Conservation (phyloP, 768 basidiomycete species). For the Russula earlei region DNA sequence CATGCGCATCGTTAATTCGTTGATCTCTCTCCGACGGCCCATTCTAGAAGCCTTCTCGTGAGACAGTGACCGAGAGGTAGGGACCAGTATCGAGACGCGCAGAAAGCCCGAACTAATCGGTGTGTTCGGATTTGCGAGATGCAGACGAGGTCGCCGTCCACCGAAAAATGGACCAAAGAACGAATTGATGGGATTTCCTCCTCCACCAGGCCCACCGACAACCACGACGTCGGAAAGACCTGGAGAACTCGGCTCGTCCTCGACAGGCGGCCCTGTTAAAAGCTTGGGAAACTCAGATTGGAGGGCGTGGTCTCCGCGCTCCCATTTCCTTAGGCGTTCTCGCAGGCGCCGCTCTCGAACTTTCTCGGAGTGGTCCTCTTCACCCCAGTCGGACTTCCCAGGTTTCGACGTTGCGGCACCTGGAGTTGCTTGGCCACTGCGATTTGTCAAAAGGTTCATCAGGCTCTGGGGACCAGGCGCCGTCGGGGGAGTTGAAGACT, state of each 20-base stretch:
- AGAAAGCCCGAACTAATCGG: constrained; percentile 40
- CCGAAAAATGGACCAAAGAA: constrained; percentile 23
- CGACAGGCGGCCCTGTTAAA: constrained; percentile 29
- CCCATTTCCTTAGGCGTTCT: constrained; percentile 67
- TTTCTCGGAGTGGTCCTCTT: constrained; percentile 54
- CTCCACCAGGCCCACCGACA: constrained; percentile 34
- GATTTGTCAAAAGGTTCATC: constrained; percentile 39
- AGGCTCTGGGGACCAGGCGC: constrained; percentile 28
- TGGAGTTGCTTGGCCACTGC: constrained; percentile 29
- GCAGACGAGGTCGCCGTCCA: constrained; percentile 19
- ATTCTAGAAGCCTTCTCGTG: constrained; percentile 51
- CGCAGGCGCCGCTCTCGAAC: constrained; percentile 65
- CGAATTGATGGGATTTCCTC: constrained; percentile 31
- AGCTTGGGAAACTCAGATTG: constrained; percentile 56
- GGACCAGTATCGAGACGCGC: constrained; percentile 62
- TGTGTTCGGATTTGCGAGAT: constrained; percentile 10
- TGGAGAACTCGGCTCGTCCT: constrained; percentile 25
- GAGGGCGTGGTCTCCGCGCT: constrained; percentile 48
- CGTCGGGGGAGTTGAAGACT: constrained; percentile 26
- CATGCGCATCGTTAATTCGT: constrained; percentile 78
- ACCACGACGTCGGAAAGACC: constrained; percentile 38
- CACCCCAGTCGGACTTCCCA: constrained; percentile 48
- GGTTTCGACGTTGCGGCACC: constrained; percentile 28
- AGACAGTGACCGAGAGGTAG: constrained; percentile 42
- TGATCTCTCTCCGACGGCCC: constrained; percentile 60